These are phyloP conservation scores for Jamesozyma lodderae DNA, from an alignment of 805 yeast genomes.

Conservation along the genomic window DNA sequence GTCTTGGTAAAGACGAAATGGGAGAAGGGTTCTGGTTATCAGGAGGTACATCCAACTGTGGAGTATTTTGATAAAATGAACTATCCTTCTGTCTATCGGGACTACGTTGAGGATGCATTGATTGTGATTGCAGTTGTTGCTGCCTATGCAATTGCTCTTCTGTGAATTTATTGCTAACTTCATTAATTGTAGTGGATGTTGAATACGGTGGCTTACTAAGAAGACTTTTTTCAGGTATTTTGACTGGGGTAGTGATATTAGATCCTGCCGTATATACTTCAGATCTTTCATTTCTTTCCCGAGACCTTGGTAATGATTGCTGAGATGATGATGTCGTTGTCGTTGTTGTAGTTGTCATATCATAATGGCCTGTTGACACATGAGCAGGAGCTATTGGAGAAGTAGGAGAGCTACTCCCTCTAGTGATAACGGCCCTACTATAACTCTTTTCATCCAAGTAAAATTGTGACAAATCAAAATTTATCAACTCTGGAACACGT, in stretches of 20 bases:
- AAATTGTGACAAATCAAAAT: conserved; percentile 40
- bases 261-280: neutral
- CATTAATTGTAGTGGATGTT: conserved; percentile 15
- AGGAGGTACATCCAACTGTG: neutral
- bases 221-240: conserved; percentile 7
- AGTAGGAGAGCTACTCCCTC: neutral
- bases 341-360: no score
- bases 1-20: neutral
- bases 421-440: conserved; percentile 24
- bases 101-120: neutral
- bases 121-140: neutral
- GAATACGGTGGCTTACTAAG: conserved; percentile 21
- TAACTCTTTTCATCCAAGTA: conserved; percentile 34
- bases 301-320: neutral
- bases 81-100: neutral
- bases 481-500: conserved; percentile 42
- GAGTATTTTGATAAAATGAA: neutral
- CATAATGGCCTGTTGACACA: no score
- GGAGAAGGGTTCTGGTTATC: neutral
- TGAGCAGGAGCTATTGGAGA: neutral
- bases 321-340: neutral
- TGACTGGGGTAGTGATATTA: neutral
- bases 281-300: neutral
- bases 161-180: conserved; percentile 12
- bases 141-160: neutral